phyloP scores from a whole-genome alignment of 768 basidiomycete genomes.

The Fibroporia radiculosa region DNA sequence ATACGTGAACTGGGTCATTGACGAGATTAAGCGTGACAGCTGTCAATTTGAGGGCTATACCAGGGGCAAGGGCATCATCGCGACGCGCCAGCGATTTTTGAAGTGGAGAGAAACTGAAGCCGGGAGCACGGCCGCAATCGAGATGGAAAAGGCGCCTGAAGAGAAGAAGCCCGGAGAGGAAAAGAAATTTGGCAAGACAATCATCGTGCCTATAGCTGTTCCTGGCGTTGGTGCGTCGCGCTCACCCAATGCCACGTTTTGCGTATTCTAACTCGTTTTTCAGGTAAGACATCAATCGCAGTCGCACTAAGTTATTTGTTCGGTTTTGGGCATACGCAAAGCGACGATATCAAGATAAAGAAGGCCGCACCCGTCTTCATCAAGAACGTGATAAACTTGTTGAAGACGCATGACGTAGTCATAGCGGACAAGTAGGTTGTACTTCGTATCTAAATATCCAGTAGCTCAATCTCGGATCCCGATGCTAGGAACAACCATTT shows the following conservation, averaged over 20 bases:
- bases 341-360: conserved; percentile 80
- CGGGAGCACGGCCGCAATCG: conserved; percentile 25
- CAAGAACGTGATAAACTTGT: conserved; percentile 57
- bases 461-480: no score
- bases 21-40: conserved; percentile 60
- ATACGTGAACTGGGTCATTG: conserved; percentile 80
- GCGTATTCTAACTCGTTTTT: neutral
- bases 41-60: conserved; percentile 52
- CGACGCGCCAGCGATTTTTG: conserved; percentile 73
- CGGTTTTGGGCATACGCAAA: conserved; percentile 86
- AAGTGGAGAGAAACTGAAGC: conserved; percentile 50
- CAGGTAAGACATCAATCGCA: conserved; percentile 79
- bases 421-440: conserved; percentile 81
- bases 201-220: conserved; percentile 84
- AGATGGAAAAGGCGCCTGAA: conserved; percentile 23
- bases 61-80: conserved; percentile 80
- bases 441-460: neutral
- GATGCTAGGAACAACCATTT: conserved; percentile 79
- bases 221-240: conserved; percentile 81
- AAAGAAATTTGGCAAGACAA: conserved; percentile 53
- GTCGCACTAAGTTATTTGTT: conserved; percentile 77
- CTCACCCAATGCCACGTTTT: neutral
- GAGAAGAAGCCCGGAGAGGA: conserved; percentile 19
- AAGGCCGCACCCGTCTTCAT: conserved; percentile 65
- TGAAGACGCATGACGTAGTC: conserved; percentile 66